phyloP scores from a whole-genome alignment of 2,329 filamentous ascomycete species.

The Monosporascus sp. region DNA sequence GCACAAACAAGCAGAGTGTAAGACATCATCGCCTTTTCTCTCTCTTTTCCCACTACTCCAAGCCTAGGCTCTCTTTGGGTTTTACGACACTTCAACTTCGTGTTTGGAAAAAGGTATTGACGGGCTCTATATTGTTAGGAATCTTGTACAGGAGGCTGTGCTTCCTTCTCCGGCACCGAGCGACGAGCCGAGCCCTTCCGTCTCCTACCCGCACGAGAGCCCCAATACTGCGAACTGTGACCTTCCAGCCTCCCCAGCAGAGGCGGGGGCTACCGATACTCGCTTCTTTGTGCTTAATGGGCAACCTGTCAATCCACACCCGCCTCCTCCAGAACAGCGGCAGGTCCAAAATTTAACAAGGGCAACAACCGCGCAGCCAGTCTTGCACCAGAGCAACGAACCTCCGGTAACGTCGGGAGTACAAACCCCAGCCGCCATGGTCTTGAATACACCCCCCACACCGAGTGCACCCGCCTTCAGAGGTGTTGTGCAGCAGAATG shows the following conservation, averaged over 20 bases:
- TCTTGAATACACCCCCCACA: slow-evolving; percentile 20
- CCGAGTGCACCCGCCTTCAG: slow-evolving; percentile 9
- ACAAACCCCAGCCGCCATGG: slow-evolving; percentile 13
- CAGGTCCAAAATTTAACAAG: slow-evolving; percentile 5
- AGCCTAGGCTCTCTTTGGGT: neutral
- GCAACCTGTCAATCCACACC: slow-evolving; percentile 6
- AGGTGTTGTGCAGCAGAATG: slow-evolving; percentile 2
- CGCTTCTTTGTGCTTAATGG: slow-evolving; percentile 16
- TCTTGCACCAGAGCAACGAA: slow-evolving; percentile 8
- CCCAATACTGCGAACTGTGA: slow-evolving; percentile 23
- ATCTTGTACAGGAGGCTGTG: slow-evolving; percentile 25
- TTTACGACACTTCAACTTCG: neutral
- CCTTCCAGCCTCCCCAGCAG: slow-evolving; percentile 21
- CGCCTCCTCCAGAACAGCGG: slow-evolving; percentile 1
- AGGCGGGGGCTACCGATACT: slow-evolving; percentile 16
- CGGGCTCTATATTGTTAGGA: slow-evolving; percentile 2
- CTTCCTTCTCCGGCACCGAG: slow-evolving; percentile 60
- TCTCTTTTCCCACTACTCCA: neutral
- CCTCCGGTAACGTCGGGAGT: slow-evolving; percentile 3
- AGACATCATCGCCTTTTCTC: neutral
- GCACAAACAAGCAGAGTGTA: slow-evolving; percentile 1
- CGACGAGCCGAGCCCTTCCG: slow-evolving; percentile 49
- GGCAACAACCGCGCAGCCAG: slow-evolving; percentile 3
- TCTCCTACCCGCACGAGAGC: slow-evolving; percentile 29
- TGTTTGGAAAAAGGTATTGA: neutral